Base-by-base conservation (phyloP, 805 yeast species). In the Lipomyces sp. region DNA sequence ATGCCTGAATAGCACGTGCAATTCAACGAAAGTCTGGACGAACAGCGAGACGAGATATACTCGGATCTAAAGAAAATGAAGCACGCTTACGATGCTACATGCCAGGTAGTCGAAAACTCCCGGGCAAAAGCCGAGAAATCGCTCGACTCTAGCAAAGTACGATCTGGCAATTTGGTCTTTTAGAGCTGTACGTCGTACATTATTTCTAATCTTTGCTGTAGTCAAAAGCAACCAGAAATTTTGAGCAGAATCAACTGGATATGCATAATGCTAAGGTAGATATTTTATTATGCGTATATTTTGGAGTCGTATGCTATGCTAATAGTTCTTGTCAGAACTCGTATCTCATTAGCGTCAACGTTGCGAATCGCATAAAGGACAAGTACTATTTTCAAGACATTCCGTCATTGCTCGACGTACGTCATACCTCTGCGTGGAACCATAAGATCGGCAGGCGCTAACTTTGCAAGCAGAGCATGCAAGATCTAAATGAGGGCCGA, bases 331-430 rank as follows among this genome's bases (percentile, higher is more conserved):
- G 11, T 16, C n/a, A 55, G 67, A 91, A 91, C 69, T 76, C 77
- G 28, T 93, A 93, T 67, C 69, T 93, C 59, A 78, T 93, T 51
- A 80, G 80, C 59, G 83, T 93, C 64, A 85, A 81, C 61, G 79
- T 86, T 24, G 93, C 95, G 46, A 93, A 93, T 69, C 76, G 98
- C 53, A 71, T 90, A 51, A 93, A 93, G 69, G 98, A 91, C 68
- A 93, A 93, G 68, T 89, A 81, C 70, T 90, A 75, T 67, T 89
- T 84, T 65, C 97, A 91, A 70, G 98, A 93, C 67, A 71, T 89
- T 23, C 98, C 98, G 0, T 96, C 90, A 67, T 68, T 87, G 35
- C 73, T 93, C 53, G 98, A 91, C 68, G 78, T 49, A 28, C n/a
- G 46, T 42, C 19, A 14, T 7, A 5, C 18, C 11, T 6, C 7